These are phyloP conservation scores for Fusarium sp. DNA, from an alignment of 2,329 filamentous ascomycete genomes.

Conservation along the genomic window DNA sequence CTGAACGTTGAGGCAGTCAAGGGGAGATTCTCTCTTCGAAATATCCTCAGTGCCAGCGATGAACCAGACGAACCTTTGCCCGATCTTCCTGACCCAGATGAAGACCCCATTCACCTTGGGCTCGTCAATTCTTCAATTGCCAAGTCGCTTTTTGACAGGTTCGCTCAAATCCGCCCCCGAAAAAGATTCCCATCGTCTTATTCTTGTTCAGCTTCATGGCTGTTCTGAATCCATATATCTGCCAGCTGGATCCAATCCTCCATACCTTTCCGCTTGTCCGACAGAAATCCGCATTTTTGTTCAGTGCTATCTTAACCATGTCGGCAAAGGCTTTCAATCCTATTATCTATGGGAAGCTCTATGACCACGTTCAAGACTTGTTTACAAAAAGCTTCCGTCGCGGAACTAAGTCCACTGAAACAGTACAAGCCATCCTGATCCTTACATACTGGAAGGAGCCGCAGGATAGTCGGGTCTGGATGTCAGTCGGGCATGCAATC, in stretches of 20 bases:
- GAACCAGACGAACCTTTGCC: background rate
- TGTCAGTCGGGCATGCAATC: slow-evolving; percentile 54
- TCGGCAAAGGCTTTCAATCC: slow-evolving; percentile 53
- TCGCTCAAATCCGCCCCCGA: background rate
- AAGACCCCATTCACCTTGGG: slow-evolving; percentile 15
- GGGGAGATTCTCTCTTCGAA: slow-evolving; percentile 50
- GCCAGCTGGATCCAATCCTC: slow-evolving; percentile 52
- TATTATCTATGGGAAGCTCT: slow-evolving; percentile 41
- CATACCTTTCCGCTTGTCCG: slow-evolving; percentile 54
- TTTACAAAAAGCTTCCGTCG: slow-evolving; percentile 46
- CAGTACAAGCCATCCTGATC: slow-evolving; percentile 53
- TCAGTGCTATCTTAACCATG: slow-evolving; percentile 50
- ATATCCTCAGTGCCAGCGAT: slow-evolving; percentile 43
- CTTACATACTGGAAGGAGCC: slow-evolving; percentile 58
- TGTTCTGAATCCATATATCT: slow-evolving; percentile 55
- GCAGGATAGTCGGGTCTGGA: slow-evolving; percentile 55
- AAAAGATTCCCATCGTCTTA: background rate
- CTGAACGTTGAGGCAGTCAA: slow-evolving; percentile 50
- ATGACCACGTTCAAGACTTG: slow-evolving; percentile 42
- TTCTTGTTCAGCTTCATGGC: slow-evolving; percentile 47
- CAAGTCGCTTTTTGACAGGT: slow-evolving; percentile 16
- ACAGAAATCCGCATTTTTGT: slow-evolving; percentile 51
- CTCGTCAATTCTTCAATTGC: slow-evolving; percentile 14
- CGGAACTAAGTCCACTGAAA: slow-evolving; percentile 53
- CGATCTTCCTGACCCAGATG: background rate